A percentile compares a stretch with the other conserved stretches of the same genome.
These are phyloP conservation scores for Populus simonii DNA, from an alignment of 345 rosid species.

Conservation along the genomic window DNA sequence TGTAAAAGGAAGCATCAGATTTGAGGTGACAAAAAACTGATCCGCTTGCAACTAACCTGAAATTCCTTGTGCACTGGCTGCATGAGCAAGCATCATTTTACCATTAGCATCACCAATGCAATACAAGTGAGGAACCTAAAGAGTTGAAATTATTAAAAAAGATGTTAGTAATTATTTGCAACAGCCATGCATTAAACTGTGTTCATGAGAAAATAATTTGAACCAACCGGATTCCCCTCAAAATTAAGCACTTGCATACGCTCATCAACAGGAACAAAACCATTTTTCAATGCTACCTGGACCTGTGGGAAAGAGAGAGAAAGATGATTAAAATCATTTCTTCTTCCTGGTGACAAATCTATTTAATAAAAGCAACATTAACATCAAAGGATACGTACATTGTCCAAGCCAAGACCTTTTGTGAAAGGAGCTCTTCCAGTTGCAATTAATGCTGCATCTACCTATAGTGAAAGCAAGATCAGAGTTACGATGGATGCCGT, in stretches of 20 bases:
- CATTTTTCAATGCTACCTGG: conserved; percentile 81
- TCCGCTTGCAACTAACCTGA: conserved; percentile 50
- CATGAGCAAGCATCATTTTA: conserved; percentile 99
- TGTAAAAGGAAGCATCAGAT: not conserved
- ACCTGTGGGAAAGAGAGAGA: conserved; percentile 40
- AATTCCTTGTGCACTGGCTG: conserved; percentile 99
- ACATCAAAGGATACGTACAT: conserved; percentile 42
- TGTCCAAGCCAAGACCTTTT: conserved; percentile 92
- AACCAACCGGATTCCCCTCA: conserved; percentile 67
- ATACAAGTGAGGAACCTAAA: conserved; percentile 79
- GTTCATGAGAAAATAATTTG: not conserved
- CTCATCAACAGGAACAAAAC: conserved; percentile 91
- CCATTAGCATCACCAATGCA: conserved; percentile 98
- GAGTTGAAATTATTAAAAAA: conserved; percentile 5
- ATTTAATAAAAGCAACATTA: not conserved
- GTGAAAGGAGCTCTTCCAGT: conserved; percentile 99
- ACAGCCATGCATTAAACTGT: not conserved
- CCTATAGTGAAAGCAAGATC: conserved; percentile 43
- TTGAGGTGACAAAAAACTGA: not conserved
- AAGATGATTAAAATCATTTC: not conserved
- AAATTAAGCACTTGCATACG: conserved; percentile 84
- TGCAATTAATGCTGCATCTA: conserved; percentile 96
- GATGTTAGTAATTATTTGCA: conserved; percentile 8
- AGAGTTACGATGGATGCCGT: conserved; percentile 2
- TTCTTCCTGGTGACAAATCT: not conserved